A percentile compares a stretch with the other conserved stretches of the same genome.
Conservation (phyloP, 495 filamentous ascomycete species). For the Hypomontagnella submonticulosa region DNA sequence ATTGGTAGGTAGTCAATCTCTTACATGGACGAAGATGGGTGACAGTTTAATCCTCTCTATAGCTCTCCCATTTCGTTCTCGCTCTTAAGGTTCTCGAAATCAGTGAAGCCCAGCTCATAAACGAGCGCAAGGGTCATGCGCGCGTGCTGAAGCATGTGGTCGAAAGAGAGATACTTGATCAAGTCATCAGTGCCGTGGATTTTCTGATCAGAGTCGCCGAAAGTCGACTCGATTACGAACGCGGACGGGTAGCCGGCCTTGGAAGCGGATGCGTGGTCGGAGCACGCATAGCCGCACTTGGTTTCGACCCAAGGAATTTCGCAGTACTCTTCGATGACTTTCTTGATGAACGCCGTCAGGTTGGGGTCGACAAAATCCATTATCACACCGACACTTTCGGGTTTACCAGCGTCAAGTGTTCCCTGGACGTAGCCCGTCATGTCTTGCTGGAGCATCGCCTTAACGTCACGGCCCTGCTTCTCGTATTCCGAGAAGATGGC, state of each 20-base stretch:
- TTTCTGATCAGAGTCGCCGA: conserved; percentile 84
- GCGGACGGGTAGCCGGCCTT: conserved; percentile 95
- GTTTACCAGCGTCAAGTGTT: conserved; percentile 82
- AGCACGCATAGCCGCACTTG: conserved; percentile 97
- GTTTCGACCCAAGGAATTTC: conserved; percentile 89
- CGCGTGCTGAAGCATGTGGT: conserved; percentile 98
- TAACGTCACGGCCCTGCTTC: conserved; percentile 77
- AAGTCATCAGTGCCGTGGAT: conserved; percentile 92
- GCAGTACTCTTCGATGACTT: conserved; percentile 87
- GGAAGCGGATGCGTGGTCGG: conserved; percentile 94
- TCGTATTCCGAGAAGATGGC: conserved; percentile 90
- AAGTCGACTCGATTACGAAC: conserved; percentile 93
- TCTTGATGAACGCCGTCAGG: conserved; percentile 92
- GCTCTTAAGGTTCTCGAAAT: conserved; percentile 58
- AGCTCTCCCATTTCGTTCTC: conserved; percentile 45
- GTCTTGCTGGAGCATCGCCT: conserved; percentile 99
- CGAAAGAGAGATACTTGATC: conserved; percentile 89
- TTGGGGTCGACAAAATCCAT: conserved; percentile 87
- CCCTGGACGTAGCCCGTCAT: conserved; percentile 94
- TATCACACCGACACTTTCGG: conserved; percentile 92
- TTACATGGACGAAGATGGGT: no score
- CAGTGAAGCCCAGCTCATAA: conserved; percentile 84
- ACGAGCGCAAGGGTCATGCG: conserved; percentile 89
- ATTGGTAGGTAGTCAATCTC: background rate
- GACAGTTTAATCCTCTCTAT: conserved; percentile 18